These are phyloP conservation scores for Corymbia maculata DNA, from an alignment of 345 rosid species.

Conservation along the genomic window DNA sequence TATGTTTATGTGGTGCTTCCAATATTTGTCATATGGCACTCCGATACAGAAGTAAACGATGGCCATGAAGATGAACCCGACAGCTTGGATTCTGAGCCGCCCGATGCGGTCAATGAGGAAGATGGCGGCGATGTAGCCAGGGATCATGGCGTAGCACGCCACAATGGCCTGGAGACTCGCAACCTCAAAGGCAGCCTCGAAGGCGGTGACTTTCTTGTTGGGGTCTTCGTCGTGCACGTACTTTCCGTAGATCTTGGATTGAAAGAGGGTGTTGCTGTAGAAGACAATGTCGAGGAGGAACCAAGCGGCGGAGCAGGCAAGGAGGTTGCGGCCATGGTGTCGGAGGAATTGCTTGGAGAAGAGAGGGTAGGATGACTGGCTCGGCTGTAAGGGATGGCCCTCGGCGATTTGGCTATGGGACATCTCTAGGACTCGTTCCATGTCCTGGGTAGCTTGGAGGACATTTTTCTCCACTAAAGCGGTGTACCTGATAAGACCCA, in stretches of 20 bases:
- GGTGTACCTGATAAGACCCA: conserved; percentile 34
- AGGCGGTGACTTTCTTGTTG: not conserved
- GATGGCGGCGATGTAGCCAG: conserved; percentile 63
- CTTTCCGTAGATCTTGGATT: conserved; percentile 32
- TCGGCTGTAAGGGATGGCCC: conserved; percentile 11
- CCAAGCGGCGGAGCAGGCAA: conserved; percentile 53
- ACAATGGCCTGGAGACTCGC: conserved; percentile 37
- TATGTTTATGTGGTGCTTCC: conserved; percentile 2
- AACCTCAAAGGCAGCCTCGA: conserved; percentile 23
- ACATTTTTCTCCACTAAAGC: conserved; percentile 62
- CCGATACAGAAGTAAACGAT: conserved; percentile 40
- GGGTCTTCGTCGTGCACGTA: not conserved
- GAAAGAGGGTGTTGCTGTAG: conserved; percentile 52
- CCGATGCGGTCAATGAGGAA: conserved; percentile 58
- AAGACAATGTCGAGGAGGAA: conserved; percentile 61
- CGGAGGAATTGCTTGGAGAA: conserved; percentile 45
- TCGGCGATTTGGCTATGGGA: conserved; percentile 32
- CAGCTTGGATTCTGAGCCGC: conserved; percentile 45
- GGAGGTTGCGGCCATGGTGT: conserved; percentile 57
- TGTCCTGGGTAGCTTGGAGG: conserved; percentile 58
- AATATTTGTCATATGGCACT: conserved; percentile 22
- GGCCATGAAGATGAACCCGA: conserved; percentile 60
- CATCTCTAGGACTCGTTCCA: conserved; percentile 46
- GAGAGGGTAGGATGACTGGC: conserved; percentile 21
- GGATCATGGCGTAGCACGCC: conserved; percentile 46